Base-by-base conservation (phyloP, 768 basidiomycete genomes). In the Hebeloma cylindrosporum region DNA sequence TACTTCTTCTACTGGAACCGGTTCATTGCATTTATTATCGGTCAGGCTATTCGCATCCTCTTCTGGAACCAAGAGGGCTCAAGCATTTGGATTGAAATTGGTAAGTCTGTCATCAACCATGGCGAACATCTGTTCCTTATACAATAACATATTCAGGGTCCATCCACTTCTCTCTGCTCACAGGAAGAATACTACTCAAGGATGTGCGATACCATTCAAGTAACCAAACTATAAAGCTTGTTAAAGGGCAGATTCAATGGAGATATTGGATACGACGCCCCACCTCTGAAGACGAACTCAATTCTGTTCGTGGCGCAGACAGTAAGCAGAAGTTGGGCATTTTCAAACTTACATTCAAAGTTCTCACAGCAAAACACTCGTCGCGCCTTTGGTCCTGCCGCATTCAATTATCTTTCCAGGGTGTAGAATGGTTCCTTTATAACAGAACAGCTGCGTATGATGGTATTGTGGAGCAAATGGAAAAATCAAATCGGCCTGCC, bases 1-100 rank as follows among this genome's bases (percentile, higher is more conserved):
- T 89, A 90, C 66, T 75, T 90, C 51, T 94, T 96, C 76, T 96
- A 88, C 69, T 91, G 88, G 81, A 94, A 93, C 66, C 80, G 93
- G 29, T 69, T 95, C 39, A 63, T 95, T 46, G 92, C 82, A 0
- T 78, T 75, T 43, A 47, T 88, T 43, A 66, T 93, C 47, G 78
- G 83, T 10, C 71, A 81, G 42, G 53, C 78, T 9, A 66, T 95
- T 37, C 85, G 91, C 21, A 57, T 89, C 5, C 65, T 78, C 46
- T 81, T 83, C 49, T 96, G 95, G 94, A 84, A 84, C 50, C 75
- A 80, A 46, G 79, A 79, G 39, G 79, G 73, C 27, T 79, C 80
- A n/a, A 87, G 87, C 59, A 74, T 83, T 51, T 95, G 91, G 85
- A 71, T 95, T 39, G 82, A 87, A 60, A 82, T 93, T 43, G 90